A percentile compares a stretch with the other conserved stretches of the same genome.
These are phyloP conservation scores for Gracilaria domingensis DNA, from an alignment of 23 red algal species.

Conservation along the genomic window DNA sequence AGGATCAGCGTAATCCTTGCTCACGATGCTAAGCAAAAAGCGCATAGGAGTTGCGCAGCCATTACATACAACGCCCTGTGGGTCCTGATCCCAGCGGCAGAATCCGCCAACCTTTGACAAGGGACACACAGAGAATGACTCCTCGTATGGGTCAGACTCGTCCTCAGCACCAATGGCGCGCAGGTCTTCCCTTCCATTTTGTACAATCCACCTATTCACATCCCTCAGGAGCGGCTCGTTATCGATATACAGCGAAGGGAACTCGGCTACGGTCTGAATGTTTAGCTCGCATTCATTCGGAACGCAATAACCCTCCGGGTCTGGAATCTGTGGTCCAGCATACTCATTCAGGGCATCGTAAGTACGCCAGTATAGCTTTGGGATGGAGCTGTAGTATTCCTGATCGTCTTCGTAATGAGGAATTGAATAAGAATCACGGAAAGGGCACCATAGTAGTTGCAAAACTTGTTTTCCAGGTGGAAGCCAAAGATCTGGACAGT, in stretches of 20 bases:
- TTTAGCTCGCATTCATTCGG: neutral
- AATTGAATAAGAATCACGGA: neutral
- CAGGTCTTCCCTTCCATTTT: neutral
- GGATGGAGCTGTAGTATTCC: neutral
- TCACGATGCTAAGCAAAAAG: constrained; percentile 1
- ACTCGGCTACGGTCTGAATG: neutral
- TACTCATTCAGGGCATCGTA: neutral
- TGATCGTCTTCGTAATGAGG: neutral
- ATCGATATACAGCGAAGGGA: neutral
- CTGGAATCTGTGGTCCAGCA: neutral
- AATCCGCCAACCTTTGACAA: constrained; percentile 12
- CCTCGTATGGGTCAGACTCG: neutral
- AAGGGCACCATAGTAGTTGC: neutral
- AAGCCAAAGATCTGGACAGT: constrained; percentile 8
- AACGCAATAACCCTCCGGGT: neutral
- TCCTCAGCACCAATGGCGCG: neutral
- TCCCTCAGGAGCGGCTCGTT: neutral
- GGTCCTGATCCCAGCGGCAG: neutral
- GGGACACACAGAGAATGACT: neutral
- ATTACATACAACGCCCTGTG: neutral
- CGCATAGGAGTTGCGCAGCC: neutral
- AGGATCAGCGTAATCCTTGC: neutral
- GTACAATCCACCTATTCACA: neutral
- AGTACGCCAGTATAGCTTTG: neutral
- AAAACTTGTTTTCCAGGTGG: neutral